These are phyloP conservation scores for Chamaenerion angustifolium DNA, from an alignment of 345 rosid species.

Conservation along the genomic window DNA sequence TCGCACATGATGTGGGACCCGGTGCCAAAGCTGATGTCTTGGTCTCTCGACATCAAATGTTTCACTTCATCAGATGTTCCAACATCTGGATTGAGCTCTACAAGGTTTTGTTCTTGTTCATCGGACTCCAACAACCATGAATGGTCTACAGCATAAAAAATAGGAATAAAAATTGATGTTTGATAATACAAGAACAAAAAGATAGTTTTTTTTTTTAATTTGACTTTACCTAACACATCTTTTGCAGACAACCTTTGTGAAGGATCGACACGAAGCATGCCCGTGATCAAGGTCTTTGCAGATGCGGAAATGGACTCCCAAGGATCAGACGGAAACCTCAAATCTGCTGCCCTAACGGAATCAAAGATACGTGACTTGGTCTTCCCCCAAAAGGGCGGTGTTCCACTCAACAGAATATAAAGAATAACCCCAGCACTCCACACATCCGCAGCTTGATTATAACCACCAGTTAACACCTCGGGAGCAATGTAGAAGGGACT, in stretches of 20 bases:
- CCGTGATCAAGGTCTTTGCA: conserved; percentile 37
- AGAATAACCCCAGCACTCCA: conserved; percentile 74
- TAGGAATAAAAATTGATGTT: not conserved
- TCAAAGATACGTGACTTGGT: conserved; percentile 56
- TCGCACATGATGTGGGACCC: conserved; percentile 20
- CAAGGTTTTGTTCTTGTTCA: conserved; percentile 7
- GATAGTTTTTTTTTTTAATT: not conserved
- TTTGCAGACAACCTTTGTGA: conserved; percentile 31
- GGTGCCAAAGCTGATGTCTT: conserved; percentile 50
- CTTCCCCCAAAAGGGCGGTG: conserved; percentile 64
- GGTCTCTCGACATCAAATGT: conserved; percentile 33
- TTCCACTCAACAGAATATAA: conserved; percentile 50
- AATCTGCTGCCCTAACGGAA: conserved; percentile 49
- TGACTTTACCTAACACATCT: conserved; percentile 50
- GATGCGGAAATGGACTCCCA: conserved; percentile 43
- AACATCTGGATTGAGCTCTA: conserved; percentile 10
- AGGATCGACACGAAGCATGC: conserved; percentile 46
- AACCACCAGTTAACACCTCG: conserved; percentile 49
- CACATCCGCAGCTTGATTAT: conserved; percentile 59
- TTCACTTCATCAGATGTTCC: conserved; percentile 22
- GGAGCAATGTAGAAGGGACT: conserved; percentile 75
- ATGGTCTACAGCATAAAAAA: conserved; percentile 21
- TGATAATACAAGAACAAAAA: too few relatives aligned
- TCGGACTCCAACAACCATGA: conserved; percentile 33
- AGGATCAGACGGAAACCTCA: conserved; percentile 42